Conservation (phyloP, 2,329 filamentous ascomycete species). For the Penicillium sclerotigenum region DNA sequence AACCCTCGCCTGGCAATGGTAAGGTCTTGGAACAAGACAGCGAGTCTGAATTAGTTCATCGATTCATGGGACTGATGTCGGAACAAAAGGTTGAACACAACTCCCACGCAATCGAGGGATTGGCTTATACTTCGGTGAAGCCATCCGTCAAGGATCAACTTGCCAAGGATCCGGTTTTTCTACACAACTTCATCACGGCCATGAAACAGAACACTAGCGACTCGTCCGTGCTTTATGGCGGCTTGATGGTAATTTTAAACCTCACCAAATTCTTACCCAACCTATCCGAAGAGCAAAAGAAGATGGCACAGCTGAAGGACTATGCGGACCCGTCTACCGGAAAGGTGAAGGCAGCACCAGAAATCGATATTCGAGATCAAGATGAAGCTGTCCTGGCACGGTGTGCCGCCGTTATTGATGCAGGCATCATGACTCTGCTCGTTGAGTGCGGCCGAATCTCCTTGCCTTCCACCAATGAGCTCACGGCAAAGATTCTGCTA, state of each 20-base stretch:
- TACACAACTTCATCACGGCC: constrained; percentile 62
- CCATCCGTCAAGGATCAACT: constrained; percentile 81
- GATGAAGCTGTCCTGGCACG: constrained; percentile 71
- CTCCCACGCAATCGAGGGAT: constrained; percentile 78
- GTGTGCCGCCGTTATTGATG: constrained; percentile 75
- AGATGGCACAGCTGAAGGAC: constrained; percentile 85
- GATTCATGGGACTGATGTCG: constrained; percentile 51
- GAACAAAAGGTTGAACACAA: constrained; percentile 52
- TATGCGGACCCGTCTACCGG: constrained; percentile 83
- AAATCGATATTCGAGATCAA: constrained; percentile 66
- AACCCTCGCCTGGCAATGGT: constrained; percentile 30
- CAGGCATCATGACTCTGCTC: constrained; percentile 72
- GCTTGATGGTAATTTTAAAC: constrained; percentile 80
- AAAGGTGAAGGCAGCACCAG: constrained; percentile 53
- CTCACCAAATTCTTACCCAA: constrained; percentile 75
- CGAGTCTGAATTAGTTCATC: constrained; percentile 52
- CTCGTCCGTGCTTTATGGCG: constrained; percentile 76
- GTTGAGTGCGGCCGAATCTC: constrained; percentile 68
- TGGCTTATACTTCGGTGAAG: constrained; percentile 87
- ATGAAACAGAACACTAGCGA: constrained; percentile 53
- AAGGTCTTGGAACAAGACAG: constrained; percentile 41
- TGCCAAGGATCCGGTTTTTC: constrained; percentile 63
- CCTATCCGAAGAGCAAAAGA: constrained; percentile 85
- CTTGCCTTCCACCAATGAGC: constrained; percentile 66
- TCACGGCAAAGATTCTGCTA: constrained; percentile 73